Evolutionary conservation across 768 basidiomycete genomes (phyloP).

Genomic region (Termitomyces sp.): DNA sequence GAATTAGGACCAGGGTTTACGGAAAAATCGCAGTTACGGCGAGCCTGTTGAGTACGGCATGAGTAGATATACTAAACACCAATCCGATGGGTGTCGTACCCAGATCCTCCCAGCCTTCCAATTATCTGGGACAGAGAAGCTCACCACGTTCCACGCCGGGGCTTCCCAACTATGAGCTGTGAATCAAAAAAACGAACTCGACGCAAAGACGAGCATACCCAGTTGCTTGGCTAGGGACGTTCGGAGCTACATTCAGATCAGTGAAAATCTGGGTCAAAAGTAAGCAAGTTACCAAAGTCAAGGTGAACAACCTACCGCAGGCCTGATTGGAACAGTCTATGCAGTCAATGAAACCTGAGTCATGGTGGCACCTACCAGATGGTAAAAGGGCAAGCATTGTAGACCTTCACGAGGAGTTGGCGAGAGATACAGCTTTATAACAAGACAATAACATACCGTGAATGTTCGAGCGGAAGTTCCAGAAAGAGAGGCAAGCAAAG

Average conservation of each 20-base stretch:
- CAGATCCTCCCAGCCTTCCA: conserved; percentile 68
- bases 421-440: not conserved
- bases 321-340: conserved; percentile 25
- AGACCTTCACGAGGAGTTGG: conserved; percentile 31
- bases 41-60: conserved; percentile 40
- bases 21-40: conserved; percentile 63
- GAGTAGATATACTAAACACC: not conserved
- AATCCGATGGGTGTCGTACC: conserved; percentile 27
- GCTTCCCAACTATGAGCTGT: conserved; percentile 39
- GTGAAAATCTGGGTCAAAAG: conserved; percentile 52
- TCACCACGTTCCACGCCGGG: conserved; percentile 33
- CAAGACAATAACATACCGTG: conserved; percentile 32
- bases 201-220: conserved; percentile 36
- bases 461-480: conserved; percentile 49
- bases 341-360: not conserved
- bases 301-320: conserved; percentile 28
- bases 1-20: conserved; percentile 53
- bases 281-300: not conserved
- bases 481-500: conserved; percentile 22
- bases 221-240: conserved; percentile 39
- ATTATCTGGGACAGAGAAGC: conserved; percentile 56
- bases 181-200: not conserved
- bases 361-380: conserved; percentile 47
- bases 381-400: conserved; percentile 66
- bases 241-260: conserved; percentile 48